phyloP scores from a whole-genome alignment of 2,329 filamentous ascomycete species.

The Bipolaris zeicola region DNA sequence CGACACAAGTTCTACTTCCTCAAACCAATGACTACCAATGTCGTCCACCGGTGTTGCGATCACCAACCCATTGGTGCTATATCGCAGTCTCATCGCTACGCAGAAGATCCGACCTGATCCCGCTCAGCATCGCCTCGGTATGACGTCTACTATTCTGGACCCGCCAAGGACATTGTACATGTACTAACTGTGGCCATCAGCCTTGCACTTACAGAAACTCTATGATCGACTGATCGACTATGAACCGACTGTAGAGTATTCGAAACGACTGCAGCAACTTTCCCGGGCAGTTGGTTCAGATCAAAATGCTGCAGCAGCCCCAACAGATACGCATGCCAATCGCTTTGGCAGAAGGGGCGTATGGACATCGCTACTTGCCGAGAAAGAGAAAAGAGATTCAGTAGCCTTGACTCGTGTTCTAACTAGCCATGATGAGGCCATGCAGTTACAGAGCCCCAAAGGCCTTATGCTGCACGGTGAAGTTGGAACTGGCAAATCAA shows the following conservation, averaged over 20 bases:
- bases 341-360: slow-evolving; percentile 51
- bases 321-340: slow-evolving; percentile 18
- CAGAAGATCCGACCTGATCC: slow-evolving; percentile 71
- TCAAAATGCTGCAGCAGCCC: slow-evolving; percentile 42
- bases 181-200: slow-evolving; percentile 42
- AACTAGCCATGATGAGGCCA: slow-evolving; percentile 71
- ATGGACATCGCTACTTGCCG: slow-evolving; percentile 61
- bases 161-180: slow-evolving; percentile 4
- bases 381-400: slow-evolving; percentile 58
- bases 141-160: slow-evolving; percentile 42
- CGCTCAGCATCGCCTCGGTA: slow-evolving; percentile 68
- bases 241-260: slow-evolving; percentile 72
- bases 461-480: slow-evolving; percentile 80
- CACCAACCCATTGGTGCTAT: slow-evolving; percentile 75
- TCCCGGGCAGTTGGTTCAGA: slow-evolving; percentile 50
- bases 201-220: slow-evolving; percentile 76
- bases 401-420: slow-evolving; percentile 72
- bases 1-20: slow-evolving; percentile 9
- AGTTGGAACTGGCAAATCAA: slow-evolving; percentile 82
- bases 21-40: slow-evolving; percentile 42
- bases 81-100: slow-evolving; percentile 71
- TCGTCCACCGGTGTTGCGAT: slow-evolving; percentile 51
- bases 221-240: slow-evolving; percentile 80
- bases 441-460: slow-evolving; percentile 72
- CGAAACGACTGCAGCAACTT: slow-evolving; percentile 66